phyloP scores from a whole-genome alignment of 2,329 filamentous ascomycete genomes.

The Cladophialophora bantiana region DNA sequence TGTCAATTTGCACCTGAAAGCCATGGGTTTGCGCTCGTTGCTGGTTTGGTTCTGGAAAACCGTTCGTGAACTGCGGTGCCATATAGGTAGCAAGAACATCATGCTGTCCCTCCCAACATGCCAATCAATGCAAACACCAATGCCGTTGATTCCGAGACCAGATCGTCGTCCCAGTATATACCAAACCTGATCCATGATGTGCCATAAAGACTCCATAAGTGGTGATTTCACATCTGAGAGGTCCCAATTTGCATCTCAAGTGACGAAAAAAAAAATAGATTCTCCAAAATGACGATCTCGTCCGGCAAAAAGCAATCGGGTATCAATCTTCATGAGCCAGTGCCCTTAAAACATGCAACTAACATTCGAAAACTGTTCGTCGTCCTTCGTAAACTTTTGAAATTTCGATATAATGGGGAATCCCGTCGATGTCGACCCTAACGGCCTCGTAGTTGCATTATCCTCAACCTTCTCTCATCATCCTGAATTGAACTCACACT shows the following conservation, averaged over 20 bases:
- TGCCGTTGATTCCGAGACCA: not conserved
- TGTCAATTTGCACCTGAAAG: not conserved
- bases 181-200: not conserved
- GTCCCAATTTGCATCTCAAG: not conserved
- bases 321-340: conserved; percentile 1
- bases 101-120: not conserved
- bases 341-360: not conserved
- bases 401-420: not conserved
- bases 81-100: not conserved
- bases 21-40: not conserved
- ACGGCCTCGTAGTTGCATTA: conserved; percentile 49
- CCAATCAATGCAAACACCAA: conserved; percentile 5
- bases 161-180: not conserved
- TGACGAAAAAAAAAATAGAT: not conserved
- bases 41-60: not conserved
- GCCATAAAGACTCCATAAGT: conserved; percentile 1
- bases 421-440: conserved; percentile 4
- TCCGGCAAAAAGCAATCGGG: conserved; percentile 5
- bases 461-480: conserved; percentile 49
- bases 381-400: not conserved
- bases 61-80: not conserved
- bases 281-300: not conserved
- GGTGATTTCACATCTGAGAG: not conserved
- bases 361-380: conserved; percentile 4
- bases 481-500: conserved; percentile 45